Evolutionary conservation across 176 grass and related monocot species (phyloP).

Genomic region (Phragmites australis): DNA sequence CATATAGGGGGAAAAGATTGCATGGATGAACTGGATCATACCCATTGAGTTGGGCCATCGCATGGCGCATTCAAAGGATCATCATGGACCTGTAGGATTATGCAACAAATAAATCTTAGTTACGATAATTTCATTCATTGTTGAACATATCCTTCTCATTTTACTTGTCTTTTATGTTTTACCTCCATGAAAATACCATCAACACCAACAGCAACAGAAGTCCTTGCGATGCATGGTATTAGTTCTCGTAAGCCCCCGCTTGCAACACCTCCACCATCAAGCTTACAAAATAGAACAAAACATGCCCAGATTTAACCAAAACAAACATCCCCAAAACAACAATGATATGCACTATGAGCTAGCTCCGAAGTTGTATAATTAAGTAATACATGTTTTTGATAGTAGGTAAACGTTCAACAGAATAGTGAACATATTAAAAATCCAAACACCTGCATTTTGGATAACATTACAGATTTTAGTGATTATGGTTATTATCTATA

Average conservation of each 20-base stretch:
- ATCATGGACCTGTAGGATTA: slow-evolving; percentile 69
- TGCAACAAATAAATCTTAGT: slow-evolving; percentile 3
- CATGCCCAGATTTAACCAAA: neutral
- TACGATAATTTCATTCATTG: neutral
- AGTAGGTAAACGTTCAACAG: slow-evolving; percentile 6
- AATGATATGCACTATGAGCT: neutral
- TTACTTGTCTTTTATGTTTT: slow-evolving; percentile 24
- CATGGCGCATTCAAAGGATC: slow-evolving; percentile 85
- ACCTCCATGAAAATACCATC: slow-evolving; percentile 99
- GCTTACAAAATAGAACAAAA: slow-evolving; percentile 53
- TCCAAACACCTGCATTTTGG: neutral
- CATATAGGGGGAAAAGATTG: neutral
- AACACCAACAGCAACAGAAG: slow-evolving; percentile 86
- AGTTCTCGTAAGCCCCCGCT: slow-evolving; percentile 88
- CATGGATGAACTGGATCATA: slow-evolving; percentile 34
- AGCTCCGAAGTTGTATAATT: neutral
- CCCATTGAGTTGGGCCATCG: slow-evolving; percentile 98
- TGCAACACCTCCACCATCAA: slow-evolving; percentile 93
- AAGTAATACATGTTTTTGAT: neutral
- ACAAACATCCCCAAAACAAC: slow-evolving; percentile 15
- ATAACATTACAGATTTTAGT: neutral
- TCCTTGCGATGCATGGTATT: slow-evolving; percentile 95
- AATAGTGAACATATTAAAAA: neutral
- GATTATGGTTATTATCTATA: neutral
- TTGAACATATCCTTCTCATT: neutral